Base-by-base conservation (phyloP, 108 stramenopile species). In the Mediolabrus comicus region DNA sequence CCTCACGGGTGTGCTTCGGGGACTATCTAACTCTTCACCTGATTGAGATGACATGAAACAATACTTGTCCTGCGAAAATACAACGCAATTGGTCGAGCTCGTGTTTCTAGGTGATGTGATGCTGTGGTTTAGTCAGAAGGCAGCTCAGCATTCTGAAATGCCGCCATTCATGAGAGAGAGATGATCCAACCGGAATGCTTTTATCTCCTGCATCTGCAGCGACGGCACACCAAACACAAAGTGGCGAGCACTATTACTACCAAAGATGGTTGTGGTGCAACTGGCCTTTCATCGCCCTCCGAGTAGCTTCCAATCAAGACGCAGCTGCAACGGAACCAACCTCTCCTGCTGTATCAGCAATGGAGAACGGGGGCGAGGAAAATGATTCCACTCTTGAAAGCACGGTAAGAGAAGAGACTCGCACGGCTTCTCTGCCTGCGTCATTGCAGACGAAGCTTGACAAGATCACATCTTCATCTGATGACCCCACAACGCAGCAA, bases 191-290 rank as follows among this genome's bases (percentile, higher is more conserved):
- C 24, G 25, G 30, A 31, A 12, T 57, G 7, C 24, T 25, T 24
- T 57, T 22, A 59, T 59, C 55, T 27, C 4, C 28, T 24, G 22
- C 30, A 3, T 11, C 24, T 65, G 22, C 29, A 65, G 54, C 29
- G 62, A 65, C 31, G 63, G 14, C 31, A 36, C 59, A 4, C 24
- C 38, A 24, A 31, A 27, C 0, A 26, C 19, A 51, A 64, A 30
- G 24, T 28, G 28, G n/a, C 17, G 63, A 24, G 0, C 16, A 67
- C 32, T 89, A 86, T 77, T 78, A 62, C 49, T 83, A 67, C 61
- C 30, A 80, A 33, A 83, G 90, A 36, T 91, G 90, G 90, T 34
- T 87, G 22, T 91, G 90, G 90, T 68, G 89, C 2, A 83, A 87
- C 58, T 88, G 86, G 35, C 87, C 88, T 5, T 91, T 86, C 86